Evolutionary conservation across 73 alveolate genomes (phyloP), one percentile per base, ranked within the genome.

Genomic region (Paramecium pentaurelia): DNA sequence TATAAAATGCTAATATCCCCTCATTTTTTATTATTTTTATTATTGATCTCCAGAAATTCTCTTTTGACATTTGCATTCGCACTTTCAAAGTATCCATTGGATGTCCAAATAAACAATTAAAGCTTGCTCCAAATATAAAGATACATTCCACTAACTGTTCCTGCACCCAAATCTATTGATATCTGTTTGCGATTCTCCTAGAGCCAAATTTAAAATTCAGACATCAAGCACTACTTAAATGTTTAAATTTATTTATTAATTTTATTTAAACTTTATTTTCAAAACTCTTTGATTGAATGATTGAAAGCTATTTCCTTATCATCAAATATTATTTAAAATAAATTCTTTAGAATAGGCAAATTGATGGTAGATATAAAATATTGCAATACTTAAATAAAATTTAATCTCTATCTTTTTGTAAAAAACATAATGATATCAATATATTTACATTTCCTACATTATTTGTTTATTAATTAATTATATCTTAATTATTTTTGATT

Each of bases 71-170:
- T 47, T 89, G 28, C 92, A 89, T 71, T 34, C 94, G 47, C n/a
- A 89, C 94, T 60, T 89, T 89, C 25, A 89, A 30, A 6, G 94
- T 89, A 30, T 89, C 94, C 60, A 89, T 47, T 2, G 94, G 94
- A 25, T 89, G 94, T 25, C 94, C 84, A 12, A 88, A 71, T 59
- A 89, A 54, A 34, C 90, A 71, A 89, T 71, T 89, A 34, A 60
- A 73, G 32, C 88, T 75, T 36, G 4, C 9, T 75, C 37, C 38
- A 42, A 28, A 64, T 64, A 42, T 38, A 14, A 14, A 30, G 18
- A 36, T 47, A 80, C 91, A 89, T 58, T 12, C 94, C 94, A 42
- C 92, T 83, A 18, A 40, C 47, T 28, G 94, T 58, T 12, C 94
- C 94, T 14, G 94, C 94, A 16, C 45, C 44, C 36, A 89, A 54